Evolutionary conservation across 129 eudicot species (phyloP), one percentile per base, ranked within the genome.

Genomic region (Artemisia annua): DNA sequence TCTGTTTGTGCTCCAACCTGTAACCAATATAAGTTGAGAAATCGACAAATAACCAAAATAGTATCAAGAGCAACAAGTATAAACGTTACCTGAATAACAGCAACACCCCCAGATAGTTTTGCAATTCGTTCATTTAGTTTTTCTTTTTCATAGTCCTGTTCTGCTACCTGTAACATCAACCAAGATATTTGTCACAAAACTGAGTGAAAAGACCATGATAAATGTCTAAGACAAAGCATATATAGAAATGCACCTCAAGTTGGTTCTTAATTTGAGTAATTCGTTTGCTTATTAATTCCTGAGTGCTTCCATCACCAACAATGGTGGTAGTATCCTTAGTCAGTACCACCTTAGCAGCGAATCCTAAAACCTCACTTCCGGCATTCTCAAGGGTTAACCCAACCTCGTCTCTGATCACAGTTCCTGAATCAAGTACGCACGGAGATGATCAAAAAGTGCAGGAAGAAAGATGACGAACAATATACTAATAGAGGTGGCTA

Each of bases 1-100:
- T 85, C 90, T 13, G 95, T 88, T 75, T 78, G 88, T 58, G 95
- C 95, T 15, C 90, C 95, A 75, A 85, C 90, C 88, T 87, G 83
- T 8, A 78, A n/a, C n/a, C n/a, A 35, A 65, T 50, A 39, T 12
- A 8, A 35, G 3, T 5, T 63, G 14, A 35, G 5, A 9, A 58
- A 58, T 2, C 4, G 9, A 57, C 1, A 18, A 58, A 58, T 2
- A 61, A 61, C 5, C 19, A 2, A 9, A 61, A 61, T 11, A 51
- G 16, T 11, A 12, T 58, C 39, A 11, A 1, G n/a, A 28, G 9
- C 7, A 24, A 60, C 13, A 17, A 19, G 11, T 4, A 19, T 18
- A 19, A 18, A 26, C 4, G 10, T 64, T 55, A 80, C 87, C 87
- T 87, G 88, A 69, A 83, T 81, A 7, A 87, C 88, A 14, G 86